Evolutionary conservation across 2,329 filamentous ascomycete genomes (phyloP).

Genomic region (Ambrosiella xylebori): DNA sequence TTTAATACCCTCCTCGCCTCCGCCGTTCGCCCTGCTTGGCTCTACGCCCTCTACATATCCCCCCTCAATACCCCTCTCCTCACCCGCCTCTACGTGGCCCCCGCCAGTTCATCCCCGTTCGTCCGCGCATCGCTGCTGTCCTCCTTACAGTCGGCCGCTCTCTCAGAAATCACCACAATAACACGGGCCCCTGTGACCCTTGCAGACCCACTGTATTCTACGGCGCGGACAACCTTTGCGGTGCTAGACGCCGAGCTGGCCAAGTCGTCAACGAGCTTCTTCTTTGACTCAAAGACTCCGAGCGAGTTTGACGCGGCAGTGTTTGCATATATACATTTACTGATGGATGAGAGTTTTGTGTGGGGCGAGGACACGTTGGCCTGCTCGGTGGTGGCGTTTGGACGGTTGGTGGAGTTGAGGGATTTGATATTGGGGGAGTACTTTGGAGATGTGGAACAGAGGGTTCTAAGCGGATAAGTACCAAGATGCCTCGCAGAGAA

Average conservation of each 20-base stretch:
- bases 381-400: constrained; percentile 36
- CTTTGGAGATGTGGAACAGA: constrained; percentile 7
- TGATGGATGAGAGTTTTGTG: constrained; percentile 45
- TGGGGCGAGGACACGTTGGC: constrained; percentile 49
- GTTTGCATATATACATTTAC: constrained; percentile 74
- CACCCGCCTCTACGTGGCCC: constrained; percentile 50
- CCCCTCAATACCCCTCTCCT: constrained; percentile 52
- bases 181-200: constrained; percentile 25
- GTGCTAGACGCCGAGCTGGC: constrained; percentile 28
- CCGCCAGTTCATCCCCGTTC: constrained; percentile 39
- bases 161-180: constrained; percentile 52
- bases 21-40: constrained; percentile 63
- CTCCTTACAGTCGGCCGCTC: constrained; percentile 57
- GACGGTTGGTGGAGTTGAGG: constrained; percentile 39
- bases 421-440: constrained; percentile 19
- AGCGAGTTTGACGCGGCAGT: constrained; percentile 73
- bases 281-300: constrained; percentile 35
- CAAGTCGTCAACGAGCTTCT: constrained; percentile 26
- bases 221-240: constrained; percentile 28
- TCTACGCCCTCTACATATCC: constrained; percentile 68
- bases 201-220: constrained; percentile 24
- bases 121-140: constrained; percentile 46
- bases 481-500: not conserved
- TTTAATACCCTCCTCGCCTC: constrained; percentile 38
- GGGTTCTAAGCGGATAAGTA: not conserved